A percentile compares a stretch with the other conserved stretches of the same genome.
Conservation (phyloP, 192 early-diverging fungal species). For the Lunasporangiospora selenospora region DNA sequence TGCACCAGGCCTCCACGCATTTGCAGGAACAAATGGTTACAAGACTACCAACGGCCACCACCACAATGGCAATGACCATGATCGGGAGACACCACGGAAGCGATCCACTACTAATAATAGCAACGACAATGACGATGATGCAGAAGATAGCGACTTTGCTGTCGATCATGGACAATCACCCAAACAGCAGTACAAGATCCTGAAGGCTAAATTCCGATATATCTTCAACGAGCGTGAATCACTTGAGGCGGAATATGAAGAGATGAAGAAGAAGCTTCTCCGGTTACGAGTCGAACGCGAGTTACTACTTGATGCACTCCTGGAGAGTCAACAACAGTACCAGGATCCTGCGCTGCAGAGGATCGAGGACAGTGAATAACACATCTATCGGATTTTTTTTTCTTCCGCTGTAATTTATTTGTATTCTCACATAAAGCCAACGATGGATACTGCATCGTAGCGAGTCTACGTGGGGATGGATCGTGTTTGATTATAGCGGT, state of each 20-base stretch:
- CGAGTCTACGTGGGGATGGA: no score
- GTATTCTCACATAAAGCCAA: no score
- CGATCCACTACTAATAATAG: no score
- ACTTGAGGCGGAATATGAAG: conserved; percentile 38
- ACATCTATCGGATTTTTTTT: not conserved
- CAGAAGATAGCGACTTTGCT: conserved; percentile 36
- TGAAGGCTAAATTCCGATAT: conserved; percentile 42
- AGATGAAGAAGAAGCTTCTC: conserved; percentile 27
- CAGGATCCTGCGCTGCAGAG: conserved; percentile 32
- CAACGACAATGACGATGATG: conserved; percentile 23
- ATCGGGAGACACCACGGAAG: not conserved
- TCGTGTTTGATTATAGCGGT: no score
- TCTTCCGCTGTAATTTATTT: no score
- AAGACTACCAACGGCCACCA: no score
- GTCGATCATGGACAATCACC: conserved; percentile 34
- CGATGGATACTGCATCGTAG: no score
- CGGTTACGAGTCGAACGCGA: conserved; percentile 25
- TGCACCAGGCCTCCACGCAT: no score
- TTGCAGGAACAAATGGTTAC: no score
- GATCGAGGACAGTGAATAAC: conserved; percentile 38
- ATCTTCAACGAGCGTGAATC: conserved; percentile 40
- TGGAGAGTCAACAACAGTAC: conserved; percentile 19
- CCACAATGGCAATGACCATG: not conserved
- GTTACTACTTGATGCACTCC: conserved; percentile 27
- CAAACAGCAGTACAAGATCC: conserved; percentile 19